Evolutionary conservation across 805 yeast genomes (phyloP).

Genomic region (Priceomyces castillae): DNA sequence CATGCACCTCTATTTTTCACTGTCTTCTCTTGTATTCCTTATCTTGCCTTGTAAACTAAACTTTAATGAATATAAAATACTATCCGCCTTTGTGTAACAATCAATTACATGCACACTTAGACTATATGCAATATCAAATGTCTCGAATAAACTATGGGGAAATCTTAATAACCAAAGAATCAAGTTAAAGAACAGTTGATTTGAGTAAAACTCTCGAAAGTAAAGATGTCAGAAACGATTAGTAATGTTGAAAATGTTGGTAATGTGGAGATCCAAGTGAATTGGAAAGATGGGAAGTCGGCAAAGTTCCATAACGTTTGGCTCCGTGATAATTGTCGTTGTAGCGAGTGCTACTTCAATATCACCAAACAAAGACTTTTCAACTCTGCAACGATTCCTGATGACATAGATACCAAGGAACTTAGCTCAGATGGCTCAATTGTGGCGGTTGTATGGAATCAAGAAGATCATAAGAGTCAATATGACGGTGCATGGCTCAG

Average conservation of each 20-base stretch:
- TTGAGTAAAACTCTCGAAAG: too few relatives aligned
- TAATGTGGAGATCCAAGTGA: slow-evolving; percentile 3
- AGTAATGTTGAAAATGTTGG: not conserved
- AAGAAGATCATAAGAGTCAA: slow-evolving; percentile 35
- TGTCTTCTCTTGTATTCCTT: too few relatives aligned
- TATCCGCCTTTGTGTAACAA: too few relatives aligned
- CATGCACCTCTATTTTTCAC: too few relatives aligned
- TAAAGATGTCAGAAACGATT: slow-evolving; percentile 3
- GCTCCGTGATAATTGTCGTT: slow-evolving; percentile 66
- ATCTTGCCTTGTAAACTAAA: too few relatives aligned
- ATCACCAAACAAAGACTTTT: slow-evolving; percentile 58
- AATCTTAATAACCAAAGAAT: too few relatives aligned
- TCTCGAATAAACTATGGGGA: too few relatives aligned
- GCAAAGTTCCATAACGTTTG: slow-evolving; percentile 49
- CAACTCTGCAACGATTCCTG: slow-evolving; percentile 47
- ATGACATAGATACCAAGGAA: slow-evolving; percentile 23
- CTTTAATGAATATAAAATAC: too few relatives aligned
- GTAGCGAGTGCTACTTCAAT: slow-evolving; percentile 51
- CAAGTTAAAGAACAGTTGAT: too few relatives aligned
- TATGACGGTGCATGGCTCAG: slow-evolving; percentile 43
- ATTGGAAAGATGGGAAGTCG: slow-evolving; percentile 6
- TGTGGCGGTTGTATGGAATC: slow-evolving; percentile 37
- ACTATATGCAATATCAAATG: not conserved
- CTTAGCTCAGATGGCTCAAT: slow-evolving; percentile 10
- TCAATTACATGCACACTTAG: not conserved